phyloP scores from a whole-genome alignment of 352 stramenopile genomes.

The Globisporangium megalacanthum region DNA sequence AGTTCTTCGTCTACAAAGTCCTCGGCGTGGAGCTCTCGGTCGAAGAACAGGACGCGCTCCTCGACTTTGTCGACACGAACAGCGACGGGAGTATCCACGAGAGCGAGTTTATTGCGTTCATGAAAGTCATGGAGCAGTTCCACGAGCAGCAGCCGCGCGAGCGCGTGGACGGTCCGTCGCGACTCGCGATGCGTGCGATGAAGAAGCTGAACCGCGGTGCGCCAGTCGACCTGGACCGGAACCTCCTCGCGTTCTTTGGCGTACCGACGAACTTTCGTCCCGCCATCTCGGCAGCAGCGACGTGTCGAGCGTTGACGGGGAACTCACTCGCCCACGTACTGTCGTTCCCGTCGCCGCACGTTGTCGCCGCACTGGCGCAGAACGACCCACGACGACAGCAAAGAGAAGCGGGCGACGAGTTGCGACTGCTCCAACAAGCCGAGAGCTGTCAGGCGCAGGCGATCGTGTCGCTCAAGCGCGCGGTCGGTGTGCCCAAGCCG shows the following conservation, averaged over 20 bases:
- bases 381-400: neutral
- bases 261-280: slow-evolving; percentile 77
- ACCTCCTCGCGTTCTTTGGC: slow-evolving; percentile 67
- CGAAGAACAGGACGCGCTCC: slow-evolving; percentile 61
- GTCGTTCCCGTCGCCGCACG: slow-evolving; percentile 67
- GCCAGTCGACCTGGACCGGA: slow-evolving; percentile 61
- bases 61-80: slow-evolving; percentile 65
- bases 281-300: slow-evolving; percentile 50
- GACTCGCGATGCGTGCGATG: slow-evolving; percentile 57
- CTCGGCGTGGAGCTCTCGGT: slow-evolving; percentile 68
- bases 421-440: slow-evolving; percentile 38
- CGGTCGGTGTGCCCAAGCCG: slow-evolving; percentile 60
- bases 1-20: slow-evolving; percentile 70
- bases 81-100: slow-evolving; percentile 58
- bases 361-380: slow-evolving; percentile 45
- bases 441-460: slow-evolving; percentile 53
- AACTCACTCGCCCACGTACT: slow-evolving; percentile 69
- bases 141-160: slow-evolving; percentile 35
- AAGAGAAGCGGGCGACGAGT: slow-evolving; percentile 25
- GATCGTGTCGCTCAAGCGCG: slow-evolving; percentile 71
- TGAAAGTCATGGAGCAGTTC: slow-evolving; percentile 59
- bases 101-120: slow-evolving; percentile 70
- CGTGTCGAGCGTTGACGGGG: slow-evolving; percentile 34
- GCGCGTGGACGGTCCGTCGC: slow-evolving; percentile 35
- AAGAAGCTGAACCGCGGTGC: slow-evolving; percentile 70